Conservation (phyloP, 352 stramenopile genomes). For the Pythium aristosporum region DNA sequence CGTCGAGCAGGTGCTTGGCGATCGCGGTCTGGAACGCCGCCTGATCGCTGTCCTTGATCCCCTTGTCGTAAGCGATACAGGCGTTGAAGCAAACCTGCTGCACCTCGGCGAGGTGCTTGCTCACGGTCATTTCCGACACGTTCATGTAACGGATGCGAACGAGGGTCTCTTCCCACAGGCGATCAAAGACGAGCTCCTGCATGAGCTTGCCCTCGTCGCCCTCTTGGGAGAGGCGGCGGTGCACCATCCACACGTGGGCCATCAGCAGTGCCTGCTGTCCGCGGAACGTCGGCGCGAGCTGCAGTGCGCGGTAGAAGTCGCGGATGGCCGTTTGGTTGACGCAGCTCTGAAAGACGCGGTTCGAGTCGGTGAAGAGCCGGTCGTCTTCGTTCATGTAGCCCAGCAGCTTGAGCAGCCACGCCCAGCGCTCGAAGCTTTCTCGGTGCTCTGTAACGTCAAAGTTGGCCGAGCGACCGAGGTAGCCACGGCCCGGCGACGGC, state of each 20-base stretch:
- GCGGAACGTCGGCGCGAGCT: constrained; percentile 85
- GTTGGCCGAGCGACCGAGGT: constrained; percentile 73
- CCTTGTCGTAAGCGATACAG: constrained; percentile 94
- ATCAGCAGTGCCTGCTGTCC: constrained; percentile 92
- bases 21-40: constrained; percentile 57
- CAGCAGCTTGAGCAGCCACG: constrained; percentile 81
- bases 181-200: constrained; percentile 96
- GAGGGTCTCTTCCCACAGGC: constrained; percentile 94
- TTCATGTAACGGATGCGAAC: constrained; percentile 92
- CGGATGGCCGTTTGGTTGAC: constrained; percentile 77
- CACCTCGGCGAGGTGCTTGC: constrained; percentile 95
- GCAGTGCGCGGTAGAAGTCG: constrained; percentile 70
- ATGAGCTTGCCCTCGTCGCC: constrained; percentile 80
- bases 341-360: constrained; percentile 78
- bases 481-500: constrained; percentile 66
- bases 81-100: constrained; percentile 95
- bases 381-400: constrained; percentile 89
- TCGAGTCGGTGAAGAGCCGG: constrained; percentile 69
- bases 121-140: constrained; percentile 94
- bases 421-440: constrained; percentile 65
- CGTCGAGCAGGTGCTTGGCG: constrained; percentile 73
- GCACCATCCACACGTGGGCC: constrained; percentile 96
- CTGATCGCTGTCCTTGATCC: constrained; percentile 53
- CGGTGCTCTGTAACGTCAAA: constrained; percentile 76
- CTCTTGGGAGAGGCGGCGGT: constrained; percentile 89